Percentiles rank a stretch among this genome's conserved stretches.
Conservation (phyloP, 352 stramenopile genomes). For the Phytophthora vignae region DNA sequence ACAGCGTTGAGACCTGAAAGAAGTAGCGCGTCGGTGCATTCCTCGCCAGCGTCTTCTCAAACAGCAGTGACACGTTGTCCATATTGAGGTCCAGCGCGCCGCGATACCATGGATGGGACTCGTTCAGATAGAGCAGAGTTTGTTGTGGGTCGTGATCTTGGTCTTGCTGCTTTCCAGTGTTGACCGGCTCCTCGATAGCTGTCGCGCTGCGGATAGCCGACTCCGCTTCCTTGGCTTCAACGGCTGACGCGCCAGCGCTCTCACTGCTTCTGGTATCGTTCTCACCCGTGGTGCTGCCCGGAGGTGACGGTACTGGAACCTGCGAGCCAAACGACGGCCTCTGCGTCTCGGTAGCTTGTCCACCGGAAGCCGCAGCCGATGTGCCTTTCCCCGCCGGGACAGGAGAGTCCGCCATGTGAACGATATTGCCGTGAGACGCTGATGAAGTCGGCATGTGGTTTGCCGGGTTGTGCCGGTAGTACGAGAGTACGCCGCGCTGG, state of each 20-base stretch:
- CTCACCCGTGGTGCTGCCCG: slow-evolving; percentile 10
- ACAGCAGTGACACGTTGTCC: slow-evolving; percentile 79
- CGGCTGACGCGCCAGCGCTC: slow-evolving; percentile 8
- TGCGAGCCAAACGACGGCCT: slow-evolving; percentile 22
- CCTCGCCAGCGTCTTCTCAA: slow-evolving; percentile 81
- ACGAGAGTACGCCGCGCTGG: slow-evolving; percentile 77
- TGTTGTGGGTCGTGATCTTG: slow-evolving; percentile 47
- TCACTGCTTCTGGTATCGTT: slow-evolving; percentile 15
- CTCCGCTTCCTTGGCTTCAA: slow-evolving; percentile 36
- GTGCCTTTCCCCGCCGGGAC: slow-evolving; percentile 27
- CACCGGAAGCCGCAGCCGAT: background rate
- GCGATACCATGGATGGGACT: slow-evolving; percentile 82
- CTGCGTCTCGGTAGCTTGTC: slow-evolving; percentile 25
- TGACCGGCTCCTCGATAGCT: slow-evolving; percentile 18
- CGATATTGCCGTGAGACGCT: slow-evolving; percentile 72
- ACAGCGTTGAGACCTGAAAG: slow-evolving; percentile 84
- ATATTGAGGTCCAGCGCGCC: slow-evolving; percentile 80
- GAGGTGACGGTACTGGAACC: background rate
- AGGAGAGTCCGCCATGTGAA: slow-evolving; percentile 67
- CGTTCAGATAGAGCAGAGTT: slow-evolving; percentile 77
- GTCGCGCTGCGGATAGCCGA: slow-evolving; percentile 18
- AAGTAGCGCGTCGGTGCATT: slow-evolving; percentile 86
- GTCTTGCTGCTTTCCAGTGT: slow-evolving; percentile 25
- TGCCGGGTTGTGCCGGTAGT: slow-evolving; percentile 84
- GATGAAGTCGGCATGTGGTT: slow-evolving; percentile 62